These are phyloP conservation scores for Hanseniaspora lindneri DNA, from an alignment of 805 yeast species.

Conservation along the genomic window DNA sequence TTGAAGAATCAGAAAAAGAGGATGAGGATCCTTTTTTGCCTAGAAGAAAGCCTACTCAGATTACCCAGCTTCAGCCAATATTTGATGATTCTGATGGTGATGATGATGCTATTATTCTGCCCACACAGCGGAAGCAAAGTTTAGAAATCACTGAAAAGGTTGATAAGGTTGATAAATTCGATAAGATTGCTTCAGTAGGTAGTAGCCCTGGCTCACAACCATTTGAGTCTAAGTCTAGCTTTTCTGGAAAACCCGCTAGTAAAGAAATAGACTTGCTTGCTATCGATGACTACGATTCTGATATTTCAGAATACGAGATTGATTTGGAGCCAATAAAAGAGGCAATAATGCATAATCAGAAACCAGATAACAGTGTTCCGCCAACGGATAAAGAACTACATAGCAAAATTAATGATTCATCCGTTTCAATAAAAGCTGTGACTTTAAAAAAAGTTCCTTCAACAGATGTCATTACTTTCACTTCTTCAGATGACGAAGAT, in stretches of 20 bases:
- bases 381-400: no score
- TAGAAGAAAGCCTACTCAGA: background rate
- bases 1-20: background rate
- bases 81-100: background rate
- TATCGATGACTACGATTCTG: conserved; percentile 2
- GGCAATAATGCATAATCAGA: background rate
- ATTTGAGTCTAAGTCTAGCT: no score
- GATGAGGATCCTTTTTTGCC: background rate
- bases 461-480: background rate
- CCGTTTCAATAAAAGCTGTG: background rate
- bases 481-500: conserved; percentile 3
- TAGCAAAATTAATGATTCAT: background rate
- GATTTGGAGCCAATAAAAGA: conserved; percentile 3
- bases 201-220: no score
- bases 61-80: no score
- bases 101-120: background rate
- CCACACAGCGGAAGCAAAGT: no score
- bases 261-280: background rate
- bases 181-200: no score
- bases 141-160: no score
- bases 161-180: no score
- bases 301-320: conserved; percentile 13
- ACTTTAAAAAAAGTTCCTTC: background rate
- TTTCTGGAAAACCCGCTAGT: background rate
- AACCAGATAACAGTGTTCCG: no score